phyloP scores from a whole-genome alignment of 352 stramenopile genomes.

The Thraustochytrium sp. region DNA sequence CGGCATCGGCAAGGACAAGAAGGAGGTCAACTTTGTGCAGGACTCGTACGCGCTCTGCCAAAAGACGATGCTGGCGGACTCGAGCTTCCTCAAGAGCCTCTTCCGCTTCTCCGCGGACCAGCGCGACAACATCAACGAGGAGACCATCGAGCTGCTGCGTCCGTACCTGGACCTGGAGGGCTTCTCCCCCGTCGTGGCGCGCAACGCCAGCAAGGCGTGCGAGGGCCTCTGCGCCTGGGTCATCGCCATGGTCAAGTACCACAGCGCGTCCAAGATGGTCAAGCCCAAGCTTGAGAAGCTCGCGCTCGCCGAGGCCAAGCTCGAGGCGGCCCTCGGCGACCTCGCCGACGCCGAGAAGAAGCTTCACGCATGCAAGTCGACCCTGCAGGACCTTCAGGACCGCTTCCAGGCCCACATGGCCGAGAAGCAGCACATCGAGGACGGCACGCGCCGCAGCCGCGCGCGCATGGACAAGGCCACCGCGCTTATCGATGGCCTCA shows the following conservation, averaged over 20 bases:
- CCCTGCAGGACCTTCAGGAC: slow-evolving; percentile 84
- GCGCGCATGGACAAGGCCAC: slow-evolving; percentile 95
- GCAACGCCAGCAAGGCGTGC: slow-evolving; percentile 89
- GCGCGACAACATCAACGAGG: slow-evolving; percentile 97
- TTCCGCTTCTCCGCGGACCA: slow-evolving; percentile 87
- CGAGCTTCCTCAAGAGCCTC: slow-evolving; percentile 92
- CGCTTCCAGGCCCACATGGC: slow-evolving; percentile 96
- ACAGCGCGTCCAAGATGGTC: slow-evolving; percentile 93
- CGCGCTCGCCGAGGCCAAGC: slow-evolving; percentile 88
- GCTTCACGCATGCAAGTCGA: slow-evolving; percentile 85
- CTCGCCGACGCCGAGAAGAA: slow-evolving; percentile 80
- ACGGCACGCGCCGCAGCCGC: slow-evolving; percentile 83
- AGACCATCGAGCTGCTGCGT: slow-evolving; percentile 94
- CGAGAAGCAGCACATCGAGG: slow-evolving; percentile 93
- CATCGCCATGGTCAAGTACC: slow-evolving; percentile 96
- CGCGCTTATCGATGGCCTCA: slow-evolving; percentile 90
- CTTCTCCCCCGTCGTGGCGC: slow-evolving; percentile 87
- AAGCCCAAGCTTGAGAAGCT: slow-evolving; percentile 97
- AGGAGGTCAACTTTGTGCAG: slow-evolving; percentile 93
- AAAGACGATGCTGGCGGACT: slow-evolving; percentile 85
- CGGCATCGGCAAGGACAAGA: slow-evolving; percentile 64
- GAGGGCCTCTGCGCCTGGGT: slow-evolving; percentile 95
- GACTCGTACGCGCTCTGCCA: slow-evolving; percentile 90
- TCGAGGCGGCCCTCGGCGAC: slow-evolving; percentile 93
- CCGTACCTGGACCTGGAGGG: slow-evolving; percentile 93